A percentile compares a stretch with the other conserved stretches of the same genome.
These are phyloP conservation scores for Coemansia sp. DNA, from an alignment of 192 early-diverging fungal genomes.

Conservation along the genomic window DNA sequence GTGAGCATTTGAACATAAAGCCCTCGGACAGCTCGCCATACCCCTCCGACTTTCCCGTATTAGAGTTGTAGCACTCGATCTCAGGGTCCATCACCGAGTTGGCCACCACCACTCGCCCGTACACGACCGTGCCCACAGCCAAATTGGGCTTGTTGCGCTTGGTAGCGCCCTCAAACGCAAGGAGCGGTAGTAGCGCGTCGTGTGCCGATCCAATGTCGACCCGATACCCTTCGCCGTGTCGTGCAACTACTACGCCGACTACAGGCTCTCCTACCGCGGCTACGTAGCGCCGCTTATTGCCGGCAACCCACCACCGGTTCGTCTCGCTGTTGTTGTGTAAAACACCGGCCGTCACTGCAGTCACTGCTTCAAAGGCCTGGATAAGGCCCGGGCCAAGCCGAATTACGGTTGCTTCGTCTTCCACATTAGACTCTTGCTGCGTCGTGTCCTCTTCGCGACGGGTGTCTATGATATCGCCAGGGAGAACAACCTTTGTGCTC, in stretches of 20 bases:
- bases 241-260: constrained; percentile 72
- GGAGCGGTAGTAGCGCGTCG: constrained; percentile 66
- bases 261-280: constrained; percentile 83
- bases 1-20: constrained; percentile 76
- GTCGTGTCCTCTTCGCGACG: not conserved
- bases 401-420: constrained; percentile 43
- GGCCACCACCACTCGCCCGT: constrained; percentile 79
- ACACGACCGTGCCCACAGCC: constrained; percentile 74
- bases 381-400: constrained; percentile 80
- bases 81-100: constrained; percentile 98
- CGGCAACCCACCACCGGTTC: constrained; percentile 77
- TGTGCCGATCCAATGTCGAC: constrained; percentile 96
- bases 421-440: constrained; percentile 5
- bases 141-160: constrained; percentile 87
- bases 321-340: constrained; percentile 56
- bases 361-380: constrained; percentile 63
- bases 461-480: constrained; percentile 44
- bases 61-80: constrained; percentile 83
- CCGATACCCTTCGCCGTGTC: constrained; percentile 72
- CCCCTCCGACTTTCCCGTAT: constrained; percentile 79
- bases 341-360: constrained; percentile 73
- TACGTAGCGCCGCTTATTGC: constrained; percentile 86
- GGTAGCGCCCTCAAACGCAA: constrained; percentile 94
- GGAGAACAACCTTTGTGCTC: constrained; percentile 30
- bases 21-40: constrained; percentile 87